phyloP scores from a whole-genome alignment of 2,329 filamentous ascomycete genomes.

The Sporothrix inflata region DNA sequence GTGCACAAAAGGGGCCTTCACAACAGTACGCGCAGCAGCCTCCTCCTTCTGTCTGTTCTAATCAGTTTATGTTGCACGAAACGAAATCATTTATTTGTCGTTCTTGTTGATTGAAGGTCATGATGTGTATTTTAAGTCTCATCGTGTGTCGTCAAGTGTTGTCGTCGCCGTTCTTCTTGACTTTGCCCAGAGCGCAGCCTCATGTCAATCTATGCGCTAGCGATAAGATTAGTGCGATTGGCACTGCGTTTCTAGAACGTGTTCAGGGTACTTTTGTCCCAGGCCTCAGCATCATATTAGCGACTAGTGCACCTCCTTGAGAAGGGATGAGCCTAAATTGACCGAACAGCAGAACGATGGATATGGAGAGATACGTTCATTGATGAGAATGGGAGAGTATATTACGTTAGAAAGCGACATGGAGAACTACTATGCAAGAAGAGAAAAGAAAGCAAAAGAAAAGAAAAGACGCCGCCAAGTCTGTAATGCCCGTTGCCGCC shows the following conservation, averaged over 20 bases:
- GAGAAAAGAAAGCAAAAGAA: not conserved
- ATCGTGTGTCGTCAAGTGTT: not conserved
- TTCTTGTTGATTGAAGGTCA: no score
- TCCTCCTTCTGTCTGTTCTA: not conserved
- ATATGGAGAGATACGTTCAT: not conserved
- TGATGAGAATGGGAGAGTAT: conserved; percentile 1
- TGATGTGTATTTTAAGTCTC: not conserved
- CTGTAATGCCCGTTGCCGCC: conserved; percentile 15
- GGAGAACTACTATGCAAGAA: not conserved
- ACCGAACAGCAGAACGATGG: not conserved
- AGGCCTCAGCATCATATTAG: not conserved
- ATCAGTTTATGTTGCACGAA: no score
- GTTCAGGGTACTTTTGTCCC: not conserved
- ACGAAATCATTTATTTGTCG: no score
- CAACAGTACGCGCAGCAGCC: no score
- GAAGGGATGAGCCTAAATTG: conserved; percentile 9
- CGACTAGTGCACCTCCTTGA: not conserved
- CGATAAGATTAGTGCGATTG: not conserved
- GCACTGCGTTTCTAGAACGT: not conserved
- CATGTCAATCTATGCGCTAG: conserved; percentile 1
- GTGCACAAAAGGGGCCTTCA: not conserved
- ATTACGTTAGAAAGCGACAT: not conserved
- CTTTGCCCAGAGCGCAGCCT: conserved; percentile 1
- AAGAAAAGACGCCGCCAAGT: conserved; percentile 21
- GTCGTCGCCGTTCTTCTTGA: not conserved